These are phyloP conservation scores for Alnus rubra DNA, from an alignment of 306 rosid genomes.

Conservation along the genomic window DNA sequence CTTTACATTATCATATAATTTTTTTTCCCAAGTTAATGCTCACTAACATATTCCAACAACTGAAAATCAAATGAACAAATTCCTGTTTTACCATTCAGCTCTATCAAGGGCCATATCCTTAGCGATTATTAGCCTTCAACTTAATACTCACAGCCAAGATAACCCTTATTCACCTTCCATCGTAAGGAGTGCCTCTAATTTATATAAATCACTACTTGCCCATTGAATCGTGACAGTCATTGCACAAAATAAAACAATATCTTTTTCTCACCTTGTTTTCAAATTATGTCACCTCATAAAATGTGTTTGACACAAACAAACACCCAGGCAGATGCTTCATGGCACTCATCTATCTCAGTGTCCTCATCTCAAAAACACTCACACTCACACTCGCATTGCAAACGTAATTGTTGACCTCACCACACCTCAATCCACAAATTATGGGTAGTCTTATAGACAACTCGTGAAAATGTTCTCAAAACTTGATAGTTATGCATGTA, in stretches of 20 bases:
- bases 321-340: too few relatives aligned
- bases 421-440: neutral
- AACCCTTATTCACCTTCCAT: neutral
- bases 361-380: neutral
- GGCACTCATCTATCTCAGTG: too few relatives aligned
- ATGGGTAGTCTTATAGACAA: neutral
- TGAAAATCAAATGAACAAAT: too few relatives aligned
- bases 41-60: too few relatives aligned
- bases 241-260: too few relatives aligned
- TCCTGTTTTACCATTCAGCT: too few relatives aligned
- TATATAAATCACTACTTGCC: neutral
- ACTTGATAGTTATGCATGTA: neutral
- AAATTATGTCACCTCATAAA: too few relatives aligned
- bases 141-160: neutral
- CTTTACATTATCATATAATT: too few relatives aligned
- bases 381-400: neutral
- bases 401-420: neutral
- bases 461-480: neutral
- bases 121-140: neutral
- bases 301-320: too few relatives aligned
- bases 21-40: too few relatives aligned
- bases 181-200: neutral
- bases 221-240: neutral
- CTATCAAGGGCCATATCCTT: neutral
- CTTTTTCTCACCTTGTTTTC: too few relatives aligned